Conservation (phyloP, 2,329 filamentous ascomycete species). For the Cercospora beticola region DNA sequence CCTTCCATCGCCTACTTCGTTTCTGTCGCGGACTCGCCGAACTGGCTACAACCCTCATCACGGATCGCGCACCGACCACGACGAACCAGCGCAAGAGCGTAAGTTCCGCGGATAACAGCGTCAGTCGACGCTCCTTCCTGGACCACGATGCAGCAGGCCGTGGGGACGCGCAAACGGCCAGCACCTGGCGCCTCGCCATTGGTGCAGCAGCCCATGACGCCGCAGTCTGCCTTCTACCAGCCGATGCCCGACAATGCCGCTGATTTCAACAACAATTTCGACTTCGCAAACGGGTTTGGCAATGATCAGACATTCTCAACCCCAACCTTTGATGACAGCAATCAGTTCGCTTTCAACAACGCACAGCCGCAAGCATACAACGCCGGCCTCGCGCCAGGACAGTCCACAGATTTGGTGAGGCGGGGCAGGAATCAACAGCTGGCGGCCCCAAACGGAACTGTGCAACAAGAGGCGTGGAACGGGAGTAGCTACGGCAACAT, state of each 20-base stretch:
- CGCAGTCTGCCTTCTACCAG: conserved; percentile 38
- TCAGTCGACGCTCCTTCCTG: background rate
- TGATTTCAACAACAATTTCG: conserved; percentile 34
- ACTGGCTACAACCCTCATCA: background rate
- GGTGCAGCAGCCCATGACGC: conserved; percentile 50
- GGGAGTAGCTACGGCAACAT: conserved; percentile 32
- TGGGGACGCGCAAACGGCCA: conserved; percentile 62
- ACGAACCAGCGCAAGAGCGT: background rate
- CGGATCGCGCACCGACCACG: background rate
- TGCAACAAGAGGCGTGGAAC: conserved; percentile 43
- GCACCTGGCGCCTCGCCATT: conserved; percentile 70
- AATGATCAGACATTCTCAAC: conserved; percentile 39
- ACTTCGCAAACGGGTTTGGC: conserved; percentile 34
- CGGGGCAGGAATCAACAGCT: conserved; percentile 50
- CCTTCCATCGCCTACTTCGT: background rate
- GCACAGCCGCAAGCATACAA: conserved; percentile 30
- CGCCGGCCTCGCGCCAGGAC: conserved; percentile 23
- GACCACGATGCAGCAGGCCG: conserved; percentile 26
- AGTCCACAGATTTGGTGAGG: conserved; percentile 48
- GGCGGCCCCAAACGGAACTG: conserved; percentile 33
- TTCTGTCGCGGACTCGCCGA: background rate
- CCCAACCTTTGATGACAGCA: conserved; percentile 40
- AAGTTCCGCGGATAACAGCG: background rate
- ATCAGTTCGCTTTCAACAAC: conserved; percentile 34
- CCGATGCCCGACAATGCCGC: conserved; percentile 49